phyloP scores from a whole-genome alignment of 805 yeast genomes.

The Wickerhamiella shivajii region DNA sequence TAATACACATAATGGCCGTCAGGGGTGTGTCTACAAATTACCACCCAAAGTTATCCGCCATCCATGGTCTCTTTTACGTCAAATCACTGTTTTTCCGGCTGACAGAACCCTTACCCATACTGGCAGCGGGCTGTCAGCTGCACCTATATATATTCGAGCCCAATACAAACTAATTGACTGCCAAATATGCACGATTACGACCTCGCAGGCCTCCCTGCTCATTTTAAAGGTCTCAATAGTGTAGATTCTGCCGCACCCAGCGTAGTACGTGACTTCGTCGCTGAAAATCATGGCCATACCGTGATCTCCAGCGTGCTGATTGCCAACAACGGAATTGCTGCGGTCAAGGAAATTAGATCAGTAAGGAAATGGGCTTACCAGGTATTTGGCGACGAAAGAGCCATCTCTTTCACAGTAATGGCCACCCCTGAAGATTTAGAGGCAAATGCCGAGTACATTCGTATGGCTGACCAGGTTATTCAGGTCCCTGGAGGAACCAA shows the following conservation, averaged over 20 bases:
- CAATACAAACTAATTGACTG: no score
- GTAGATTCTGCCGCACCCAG: slow-evolving; percentile 58
- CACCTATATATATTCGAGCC: no score
- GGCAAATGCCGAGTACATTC: slow-evolving; percentile 93
- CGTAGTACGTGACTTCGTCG: slow-evolving; percentile 69
- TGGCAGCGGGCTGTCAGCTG: no score
- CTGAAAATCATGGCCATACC: slow-evolving; percentile 82
- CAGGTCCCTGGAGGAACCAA: slow-evolving; percentile 99
- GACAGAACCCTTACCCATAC: no score
- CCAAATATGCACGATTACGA: slow-evolving; percentile 21
- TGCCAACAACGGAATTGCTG: slow-evolving; percentile 98
- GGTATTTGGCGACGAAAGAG: slow-evolving; percentile 92
- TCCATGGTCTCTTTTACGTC: no score
- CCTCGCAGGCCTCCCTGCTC: slow-evolving; percentile 37
- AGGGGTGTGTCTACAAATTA: no score
- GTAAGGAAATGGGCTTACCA: slow-evolving; percentile 99
- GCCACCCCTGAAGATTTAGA: slow-evolving; percentile 98
- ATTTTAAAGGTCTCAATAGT: slow-evolving; percentile 74
- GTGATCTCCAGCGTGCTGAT: slow-evolving; percentile 71
- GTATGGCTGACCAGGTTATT: slow-evolving; percentile 98
- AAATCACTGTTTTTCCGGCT: no score
- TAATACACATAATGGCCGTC: no score
- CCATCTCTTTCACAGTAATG: slow-evolving; percentile 92
- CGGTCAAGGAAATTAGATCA: slow-evolving; percentile 94
- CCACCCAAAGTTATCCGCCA: no score